Evolutionary conservation across 164 flowering plant genomes (phyloP).

Genomic region (Paratinospora sagittata): DNA sequence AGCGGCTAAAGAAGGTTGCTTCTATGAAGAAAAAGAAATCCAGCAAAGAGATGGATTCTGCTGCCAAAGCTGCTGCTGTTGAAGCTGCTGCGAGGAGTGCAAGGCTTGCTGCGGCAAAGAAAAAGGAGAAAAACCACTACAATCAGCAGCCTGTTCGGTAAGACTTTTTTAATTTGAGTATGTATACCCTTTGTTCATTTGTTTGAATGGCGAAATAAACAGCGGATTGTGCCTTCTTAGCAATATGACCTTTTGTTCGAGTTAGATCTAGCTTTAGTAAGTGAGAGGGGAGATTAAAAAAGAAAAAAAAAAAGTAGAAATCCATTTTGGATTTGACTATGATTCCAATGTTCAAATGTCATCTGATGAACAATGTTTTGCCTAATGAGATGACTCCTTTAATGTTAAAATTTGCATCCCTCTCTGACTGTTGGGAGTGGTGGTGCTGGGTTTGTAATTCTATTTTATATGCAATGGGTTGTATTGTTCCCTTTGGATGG

Average conservation of each 20-base stretch:
- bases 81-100: slow-evolving; percentile 86
- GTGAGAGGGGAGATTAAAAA: too few relatives aligned
- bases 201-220: slow-evolving; percentile 35
- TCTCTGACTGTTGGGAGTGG: too few relatives aligned
- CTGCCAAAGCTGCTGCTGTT: slow-evolving; percentile 71
- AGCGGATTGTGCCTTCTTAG: slow-evolving; percentile 20
- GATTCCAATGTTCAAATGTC: slow-evolving; percentile 7
- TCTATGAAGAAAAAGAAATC: too few relatives aligned
- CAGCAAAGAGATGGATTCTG: too few relatives aligned
- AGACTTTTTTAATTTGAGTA: too few relatives aligned
- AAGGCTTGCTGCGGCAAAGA: slow-evolving; percentile 93
- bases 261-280: slow-evolving; percentile 9
- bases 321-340: slow-evolving; percentile 11
- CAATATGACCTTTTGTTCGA: too few relatives aligned
- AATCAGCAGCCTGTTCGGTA: slow-evolving; percentile 65
- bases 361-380: not conserved
- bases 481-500: too few relatives aligned
- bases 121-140: slow-evolving; percentile 85
- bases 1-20: too few relatives aligned
- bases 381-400: too few relatives aligned
- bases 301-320: too few relatives aligned
- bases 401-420: not conserved
- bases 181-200: slow-evolving; percentile 25
- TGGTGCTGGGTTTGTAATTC: too few relatives aligned
- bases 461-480: not conserved